Conservation (phyloP, 164 flowering plant species). For the Tinospora cordifolia region DNA sequence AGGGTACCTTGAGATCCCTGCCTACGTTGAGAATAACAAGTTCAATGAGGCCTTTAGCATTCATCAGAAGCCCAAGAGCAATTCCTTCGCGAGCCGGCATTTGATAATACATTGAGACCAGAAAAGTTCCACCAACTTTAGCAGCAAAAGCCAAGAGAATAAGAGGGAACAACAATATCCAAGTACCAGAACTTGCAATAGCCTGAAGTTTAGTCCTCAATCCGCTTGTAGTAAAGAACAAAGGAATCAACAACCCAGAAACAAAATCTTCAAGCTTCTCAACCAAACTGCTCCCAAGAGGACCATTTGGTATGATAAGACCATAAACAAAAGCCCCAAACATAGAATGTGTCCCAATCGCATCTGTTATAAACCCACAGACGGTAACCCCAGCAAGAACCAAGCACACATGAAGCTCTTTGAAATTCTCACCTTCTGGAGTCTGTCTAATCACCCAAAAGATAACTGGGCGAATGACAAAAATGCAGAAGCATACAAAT, state of each 20-base stretch:
- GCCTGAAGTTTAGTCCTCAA: not conserved
- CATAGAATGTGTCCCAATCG: slow-evolving; percentile 6
- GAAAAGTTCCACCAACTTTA: slow-evolving; percentile 4
- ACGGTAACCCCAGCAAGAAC: slow-evolving; percentile 2
- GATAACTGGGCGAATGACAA: slow-evolving; percentile 1
- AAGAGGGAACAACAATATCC: not conserved
- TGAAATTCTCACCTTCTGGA: slow-evolving; percentile 4
- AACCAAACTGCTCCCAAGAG: slow-evolving; percentile 10
- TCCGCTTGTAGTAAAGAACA: not conserved
- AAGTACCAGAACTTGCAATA: not conserved
- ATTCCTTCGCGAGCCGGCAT: not conserved
- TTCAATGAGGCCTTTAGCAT: slow-evolving; percentile 10
- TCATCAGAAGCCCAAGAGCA: slow-evolving; percentile 8
- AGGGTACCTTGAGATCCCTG: slow-evolving; percentile 4
- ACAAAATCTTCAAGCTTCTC: slow-evolving; percentile 8
- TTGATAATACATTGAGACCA: not conserved
- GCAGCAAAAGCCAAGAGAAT: not conserved
- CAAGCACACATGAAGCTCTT: not conserved
- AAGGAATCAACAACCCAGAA: not conserved
- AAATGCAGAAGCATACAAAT: not conserved
- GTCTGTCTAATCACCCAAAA: not conserved
- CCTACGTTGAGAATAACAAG: slow-evolving; percentile 10
- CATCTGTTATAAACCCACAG: slow-evolving; percentile 6
- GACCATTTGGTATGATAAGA: slow-evolving; percentile 5
- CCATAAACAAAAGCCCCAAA: slow-evolving; percentile 8